phyloP scores from a whole-genome alignment of 169 alveolate genomes.

The Pseudocohnilembus persalinus region DNA sequence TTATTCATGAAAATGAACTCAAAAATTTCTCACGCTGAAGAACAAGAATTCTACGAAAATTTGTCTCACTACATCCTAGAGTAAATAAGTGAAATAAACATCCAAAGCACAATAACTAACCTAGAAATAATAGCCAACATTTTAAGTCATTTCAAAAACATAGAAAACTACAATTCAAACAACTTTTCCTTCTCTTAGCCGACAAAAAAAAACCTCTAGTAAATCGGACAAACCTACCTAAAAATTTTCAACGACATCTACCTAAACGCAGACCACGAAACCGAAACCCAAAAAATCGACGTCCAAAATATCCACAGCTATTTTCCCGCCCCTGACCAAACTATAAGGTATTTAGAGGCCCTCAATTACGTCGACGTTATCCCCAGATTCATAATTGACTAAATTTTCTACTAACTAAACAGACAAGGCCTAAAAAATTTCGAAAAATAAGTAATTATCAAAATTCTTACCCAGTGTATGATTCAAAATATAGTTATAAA shows the following conservation, averaged over 20 bases:
- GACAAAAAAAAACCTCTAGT: not conserved
- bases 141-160: not conserved
- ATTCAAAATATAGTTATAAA: constrained; percentile 1
- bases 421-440: not conserved
- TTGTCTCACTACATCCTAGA: not conserved
- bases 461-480: constrained; percentile 7
- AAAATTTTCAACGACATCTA: not conserved
- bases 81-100: not conserved
- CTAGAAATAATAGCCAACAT: not conserved
- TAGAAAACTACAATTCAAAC: not conserved
- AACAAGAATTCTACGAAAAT: not conserved
- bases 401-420: constrained; percentile 3
- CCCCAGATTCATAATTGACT: not conserved
- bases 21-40: not conserved
- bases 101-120: not conserved
- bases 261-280: not conserved
- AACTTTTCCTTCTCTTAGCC: not conserved
- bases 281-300: not conserved
- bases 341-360: not conserved
- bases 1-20: not conserved
- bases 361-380: not conserved
- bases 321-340: not conserved
- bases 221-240: not conserved
- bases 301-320: not conserved
- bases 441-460: constrained; percentile 12